These are phyloP conservation scores for Apium graveolens DNA, from an alignment of 129 eudicot genomes.

Conservation along the genomic window DNA sequence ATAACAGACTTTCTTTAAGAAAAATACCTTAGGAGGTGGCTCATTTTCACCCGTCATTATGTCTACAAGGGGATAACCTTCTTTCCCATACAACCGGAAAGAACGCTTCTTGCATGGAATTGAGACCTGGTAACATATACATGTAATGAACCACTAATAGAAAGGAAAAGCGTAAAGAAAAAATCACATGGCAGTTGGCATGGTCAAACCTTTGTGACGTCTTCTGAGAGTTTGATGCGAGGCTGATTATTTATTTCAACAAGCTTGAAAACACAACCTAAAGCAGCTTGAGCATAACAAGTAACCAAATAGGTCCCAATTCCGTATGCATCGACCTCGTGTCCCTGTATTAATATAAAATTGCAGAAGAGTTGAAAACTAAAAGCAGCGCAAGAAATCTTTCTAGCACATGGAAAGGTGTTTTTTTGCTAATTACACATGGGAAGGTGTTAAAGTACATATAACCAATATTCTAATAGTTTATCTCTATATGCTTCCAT, in stretches of 20 bases:
- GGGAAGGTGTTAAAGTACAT: neutral
- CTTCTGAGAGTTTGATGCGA: slow-evolving; percentile 94
- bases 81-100: slow-evolving; percentile 91
- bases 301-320: slow-evolving; percentile 96
- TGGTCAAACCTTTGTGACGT: slow-evolving; percentile 76
- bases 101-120: slow-evolving; percentile 94
- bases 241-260: slow-evolving; percentile 96
- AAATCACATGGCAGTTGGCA: neutral
- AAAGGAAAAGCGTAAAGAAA: neutral
- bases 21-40: slow-evolving; percentile 83
- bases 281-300: slow-evolving; percentile 95
- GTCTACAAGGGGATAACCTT: slow-evolving; percentile 92
- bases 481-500: neutral
- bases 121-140: slow-evolving; percentile 57
- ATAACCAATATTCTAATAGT: neutral
- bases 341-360: slow-evolving; percentile 50
- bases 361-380: neutral
- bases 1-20: neutral
- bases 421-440: no score
- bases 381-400: neutral
- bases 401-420: neutral
- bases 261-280: slow-evolving; percentile 96
- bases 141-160: slow-evolving; percentile 6
- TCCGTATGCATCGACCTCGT: slow-evolving; percentile 89
- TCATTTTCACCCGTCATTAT: slow-evolving; percentile 94